A percentile compares a stretch with the other conserved stretches of the same genome.
Evolutionary conservation across 768 basidiomycete genomes (phyloP).

Genomic region (Artomyces pyxidatus): DNA sequence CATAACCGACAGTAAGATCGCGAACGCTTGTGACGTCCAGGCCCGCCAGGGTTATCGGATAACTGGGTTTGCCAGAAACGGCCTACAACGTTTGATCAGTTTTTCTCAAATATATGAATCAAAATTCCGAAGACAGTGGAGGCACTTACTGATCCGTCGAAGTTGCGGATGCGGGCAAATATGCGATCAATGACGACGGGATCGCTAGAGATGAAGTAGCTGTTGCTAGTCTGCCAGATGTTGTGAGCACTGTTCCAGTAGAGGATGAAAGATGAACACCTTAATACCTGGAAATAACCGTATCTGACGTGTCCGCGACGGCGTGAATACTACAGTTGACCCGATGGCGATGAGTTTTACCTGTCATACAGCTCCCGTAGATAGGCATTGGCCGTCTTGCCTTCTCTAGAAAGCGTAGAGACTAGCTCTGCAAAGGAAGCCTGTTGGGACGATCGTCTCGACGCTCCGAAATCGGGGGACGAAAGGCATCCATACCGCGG

Average conservation of each 20-base stretch:
- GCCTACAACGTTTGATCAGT: slow-evolving; percentile 6
- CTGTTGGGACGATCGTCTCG: slow-evolving; percentile 26
- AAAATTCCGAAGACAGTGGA: not conserved
- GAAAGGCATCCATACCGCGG: slow-evolving; percentile 41
- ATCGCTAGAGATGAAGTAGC: slow-evolving; percentile 73
- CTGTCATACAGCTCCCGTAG: slow-evolving; percentile 55
- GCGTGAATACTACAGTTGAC: slow-evolving; percentile 1
- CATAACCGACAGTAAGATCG: slow-evolving; percentile 74
- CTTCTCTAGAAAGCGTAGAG: slow-evolving; percentile 37
- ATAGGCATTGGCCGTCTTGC: slow-evolving; percentile 46
- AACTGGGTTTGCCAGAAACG: slow-evolving; percentile 28
- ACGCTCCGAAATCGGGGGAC: not conserved
- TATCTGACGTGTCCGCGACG: slow-evolving; percentile 36
- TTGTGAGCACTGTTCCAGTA: not conserved
- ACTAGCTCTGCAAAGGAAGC: slow-evolving; percentile 65
- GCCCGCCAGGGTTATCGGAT: slow-evolving; percentile 55
- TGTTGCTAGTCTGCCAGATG: slow-evolving; percentile 58
- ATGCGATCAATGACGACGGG: slow-evolving; percentile 58
- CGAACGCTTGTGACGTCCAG: slow-evolving; percentile 54
- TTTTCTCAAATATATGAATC: not conserved
- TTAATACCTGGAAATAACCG: slow-evolving; percentile 63
- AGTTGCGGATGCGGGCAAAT: slow-evolving; percentile 58
- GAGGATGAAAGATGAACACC: not conserved
- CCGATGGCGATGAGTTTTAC: slow-evolving; percentile 27
- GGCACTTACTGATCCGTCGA: slow-evolving; percentile 30